These are phyloP conservation scores for Tulasnella sp. DNA, from an alignment of 768 basidiomycete genomes.

Conservation along the genomic window DNA sequence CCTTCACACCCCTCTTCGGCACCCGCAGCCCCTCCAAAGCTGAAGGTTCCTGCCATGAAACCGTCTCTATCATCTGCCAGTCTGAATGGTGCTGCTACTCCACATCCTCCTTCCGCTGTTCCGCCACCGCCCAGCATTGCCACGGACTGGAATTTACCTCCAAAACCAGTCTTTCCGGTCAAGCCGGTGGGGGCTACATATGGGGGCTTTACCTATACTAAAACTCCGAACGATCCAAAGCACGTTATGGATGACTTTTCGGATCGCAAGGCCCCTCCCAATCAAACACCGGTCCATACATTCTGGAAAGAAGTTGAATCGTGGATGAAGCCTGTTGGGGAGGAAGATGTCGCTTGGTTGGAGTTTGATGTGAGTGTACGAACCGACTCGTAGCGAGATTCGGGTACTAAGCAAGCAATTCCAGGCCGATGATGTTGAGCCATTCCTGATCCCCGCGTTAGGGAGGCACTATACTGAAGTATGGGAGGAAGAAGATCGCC, in stretches of 20 bases:
- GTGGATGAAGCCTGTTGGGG: constrained; percentile 82
- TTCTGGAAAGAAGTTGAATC: constrained; percentile 89
- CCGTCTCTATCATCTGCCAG: not conserved
- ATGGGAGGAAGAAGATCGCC: constrained; percentile 86
- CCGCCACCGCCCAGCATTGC: constrained; percentile 9
- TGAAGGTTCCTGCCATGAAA: constrained; percentile 16
- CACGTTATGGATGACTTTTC: constrained; percentile 89
- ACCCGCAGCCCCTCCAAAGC: constrained; percentile 19
- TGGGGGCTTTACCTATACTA: constrained; percentile 23
- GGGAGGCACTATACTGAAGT: constrained; percentile 84
- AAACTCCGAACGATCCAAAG: constrained; percentile 64
- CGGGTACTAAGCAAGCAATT: not conserved
- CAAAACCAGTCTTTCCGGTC: not conserved
- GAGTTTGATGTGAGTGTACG: constrained; percentile 60
- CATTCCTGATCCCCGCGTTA: constrained; percentile 79
- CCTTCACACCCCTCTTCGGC: constrained; percentile 23
- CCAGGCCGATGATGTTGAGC: constrained; percentile 75
- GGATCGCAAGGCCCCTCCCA: constrained; percentile 66
- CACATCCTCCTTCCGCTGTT: not conserved
- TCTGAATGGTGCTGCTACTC: not conserved
- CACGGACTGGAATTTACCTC: constrained; percentile 28
- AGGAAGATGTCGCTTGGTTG: constrained; percentile 94
- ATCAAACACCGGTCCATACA: constrained; percentile 54
- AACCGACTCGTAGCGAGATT: not conserved
- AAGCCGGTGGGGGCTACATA: constrained; percentile 12